Evolutionary conservation across 2,329 filamentous ascomycete species (phyloP), one percentile per base, ranked within the genome.

Genomic region (Didymellaceae sp.): DNA sequence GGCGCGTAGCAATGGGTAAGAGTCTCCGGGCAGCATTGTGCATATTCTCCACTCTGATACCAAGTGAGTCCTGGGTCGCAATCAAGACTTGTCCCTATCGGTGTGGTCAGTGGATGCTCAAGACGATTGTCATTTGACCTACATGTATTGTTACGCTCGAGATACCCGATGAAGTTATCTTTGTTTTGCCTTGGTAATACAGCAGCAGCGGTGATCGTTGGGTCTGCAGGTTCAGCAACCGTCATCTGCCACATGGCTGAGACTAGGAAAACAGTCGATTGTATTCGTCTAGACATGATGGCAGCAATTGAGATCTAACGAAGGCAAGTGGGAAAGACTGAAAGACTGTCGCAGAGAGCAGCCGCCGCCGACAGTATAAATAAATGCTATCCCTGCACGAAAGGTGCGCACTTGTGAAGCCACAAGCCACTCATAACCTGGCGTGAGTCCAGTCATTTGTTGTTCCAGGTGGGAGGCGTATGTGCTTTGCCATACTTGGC

Each of bases 191-290:
- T 58, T 6, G 62, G 62, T n/a, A 70, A 50, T 6, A 66, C 25
- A 22, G 67, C 60, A 28, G 62, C 39, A 13, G 66, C 8, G 35
- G 67, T 70, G 28, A 69, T 69, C n/a, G 64, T 65, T 6, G 67
- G 63, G 45, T 70, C 65, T 13, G 62, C 52, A 10, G 58, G 59
- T 4, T 55, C 44, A 33, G 63, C 65, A 24, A 33, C 55, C 17
- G 57, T 50, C n/a, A 65, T 25, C 4, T 34, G 26, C 9, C 34
- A 44, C 38, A 52, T 60, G 9, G 48, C 58, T 30, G 59, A 42
- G 20, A 45, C 49, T 8, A 52, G 58, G n/a, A 63, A 24, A 7
- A 60, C 25, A 1, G 55, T 37, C 13, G 55, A 33, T 25, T 46
- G 46, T 7, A 65, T 34, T 44, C 25, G 48, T 53, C 44, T 37